Conservation (phyloP, 129 eudicot genomes). For the Sambucus nigra region DNA sequence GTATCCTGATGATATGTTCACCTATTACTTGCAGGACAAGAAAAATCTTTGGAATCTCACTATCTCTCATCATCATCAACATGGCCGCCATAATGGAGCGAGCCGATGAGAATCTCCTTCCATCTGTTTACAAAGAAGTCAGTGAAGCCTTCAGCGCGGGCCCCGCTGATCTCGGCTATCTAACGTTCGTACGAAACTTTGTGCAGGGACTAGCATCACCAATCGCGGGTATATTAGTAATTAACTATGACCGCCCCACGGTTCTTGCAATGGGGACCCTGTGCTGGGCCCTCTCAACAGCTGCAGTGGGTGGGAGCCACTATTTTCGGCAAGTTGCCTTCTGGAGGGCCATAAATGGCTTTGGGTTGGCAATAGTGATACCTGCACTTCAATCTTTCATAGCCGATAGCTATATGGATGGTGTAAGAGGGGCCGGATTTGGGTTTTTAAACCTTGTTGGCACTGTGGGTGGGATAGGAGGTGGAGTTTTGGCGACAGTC, state of each 20-base stretch:
- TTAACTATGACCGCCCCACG: conserved; percentile 77
- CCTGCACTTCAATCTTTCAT: conserved; percentile 95
- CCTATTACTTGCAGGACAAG: conserved; percentile 43
- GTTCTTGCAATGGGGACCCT: conserved; percentile 83
- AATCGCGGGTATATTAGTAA: conserved; percentile 71
- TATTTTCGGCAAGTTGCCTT: conserved; percentile 65
- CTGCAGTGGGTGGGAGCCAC: conserved; percentile 70
- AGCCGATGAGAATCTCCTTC: conserved; percentile 94
- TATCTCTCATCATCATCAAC: conserved; percentile 78
- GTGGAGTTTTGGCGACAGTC: conserved; percentile 86
- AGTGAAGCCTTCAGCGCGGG: conserved; percentile 82
- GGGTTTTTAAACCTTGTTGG: conserved; percentile 81
- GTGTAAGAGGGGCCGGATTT: conserved; percentile 77
- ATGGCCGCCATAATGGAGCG: conserved; percentile 94
- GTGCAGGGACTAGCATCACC: conserved; percentile 88
- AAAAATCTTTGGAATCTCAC: conserved; percentile 61
- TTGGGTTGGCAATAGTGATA: conserved; percentile 93
- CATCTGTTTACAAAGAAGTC: conserved; percentile 95
- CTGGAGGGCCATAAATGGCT: conserved; percentile 90
- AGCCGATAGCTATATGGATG: conserved; percentile 78
- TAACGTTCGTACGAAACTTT: conserved; percentile 71
- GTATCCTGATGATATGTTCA: neutral
- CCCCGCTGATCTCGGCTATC: conserved; percentile 88
- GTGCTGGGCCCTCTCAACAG: conserved; percentile 96
- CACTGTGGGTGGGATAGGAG: conserved; percentile 88